These are phyloP conservation scores for Cyberlindnera americana DNA, from an alignment of 805 yeast genomes.

Conservation along the genomic window DNA sequence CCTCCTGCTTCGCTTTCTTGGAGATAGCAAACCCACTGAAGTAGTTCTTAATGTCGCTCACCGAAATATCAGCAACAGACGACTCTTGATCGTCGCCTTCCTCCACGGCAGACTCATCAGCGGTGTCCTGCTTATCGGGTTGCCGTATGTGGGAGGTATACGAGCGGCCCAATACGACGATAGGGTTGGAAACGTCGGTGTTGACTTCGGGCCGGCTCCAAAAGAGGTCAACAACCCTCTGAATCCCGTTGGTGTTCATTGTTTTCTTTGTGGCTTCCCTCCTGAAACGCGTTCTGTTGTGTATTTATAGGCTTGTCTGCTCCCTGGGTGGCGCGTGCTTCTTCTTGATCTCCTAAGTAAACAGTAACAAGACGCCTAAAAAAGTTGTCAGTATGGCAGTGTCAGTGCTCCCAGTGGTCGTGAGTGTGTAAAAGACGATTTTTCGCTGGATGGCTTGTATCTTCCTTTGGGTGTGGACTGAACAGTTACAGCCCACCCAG, in stretches of 20 bases:
- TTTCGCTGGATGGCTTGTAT: too few relatives aligned
- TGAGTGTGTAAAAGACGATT: background rate
- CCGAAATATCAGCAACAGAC: conserved; percentile 15
- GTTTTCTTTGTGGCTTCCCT: background rate
- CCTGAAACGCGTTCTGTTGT: background rate
- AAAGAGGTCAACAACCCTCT: conserved; percentile 40
- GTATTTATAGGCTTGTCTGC: background rate
- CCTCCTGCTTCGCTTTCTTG: conserved; percentile 6
- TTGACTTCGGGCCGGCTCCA: conserved; percentile 41
- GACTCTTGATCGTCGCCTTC: background rate
- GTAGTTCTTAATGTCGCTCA: conserved; percentile 18
- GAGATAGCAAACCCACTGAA: conserved; percentile 15
- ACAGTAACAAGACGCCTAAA: too few relatives aligned
- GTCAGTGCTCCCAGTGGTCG: background rate
- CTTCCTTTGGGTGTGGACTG: too few relatives aligned
- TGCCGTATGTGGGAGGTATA: conserved; percentile 27
- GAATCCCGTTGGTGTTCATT: conserved; percentile 28
- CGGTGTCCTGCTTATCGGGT: background rate
- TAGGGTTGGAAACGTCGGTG: conserved; percentile 34
- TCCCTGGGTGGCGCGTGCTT: conserved; percentile 1
- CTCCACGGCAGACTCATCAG: background rate
- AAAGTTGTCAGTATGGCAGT: too few relatives aligned
- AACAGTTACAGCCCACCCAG: too few relatives aligned
- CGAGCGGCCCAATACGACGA: conserved; percentile 38
- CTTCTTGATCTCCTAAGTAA: background rate